Percentiles rank a stretch among this genome's conserved stretches.
phyloP scores from a whole-genome alignment of 805 yeast species.

The Saturnispora halmiae region DNA sequence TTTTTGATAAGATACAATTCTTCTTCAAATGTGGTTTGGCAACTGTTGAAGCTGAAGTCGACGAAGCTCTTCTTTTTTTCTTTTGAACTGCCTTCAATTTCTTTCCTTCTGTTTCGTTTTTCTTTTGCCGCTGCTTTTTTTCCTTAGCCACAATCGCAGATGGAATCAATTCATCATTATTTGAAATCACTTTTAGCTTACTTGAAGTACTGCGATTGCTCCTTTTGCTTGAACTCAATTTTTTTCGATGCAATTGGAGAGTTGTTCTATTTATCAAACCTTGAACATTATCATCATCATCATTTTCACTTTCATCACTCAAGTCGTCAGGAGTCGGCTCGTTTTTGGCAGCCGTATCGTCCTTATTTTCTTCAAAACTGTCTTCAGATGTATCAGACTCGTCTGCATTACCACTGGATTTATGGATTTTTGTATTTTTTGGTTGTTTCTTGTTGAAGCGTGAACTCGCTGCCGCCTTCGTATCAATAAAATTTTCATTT shows the following conservation, averaged over 20 bases:
- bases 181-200: slow-evolving; percentile 2
- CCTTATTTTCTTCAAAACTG: too few relatives aligned
- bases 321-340: slow-evolving; percentile 5
- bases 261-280: slow-evolving; percentile 6
- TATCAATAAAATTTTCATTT: neutral
- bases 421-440: neutral
- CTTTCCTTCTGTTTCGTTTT: neutral
- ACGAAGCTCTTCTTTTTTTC: slow-evolving; percentile 7
- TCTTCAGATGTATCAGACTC: too few relatives aligned
- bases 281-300: slow-evolving; percentile 1
- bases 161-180: slow-evolving; percentile 9
- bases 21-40: slow-evolving; percentile 3
- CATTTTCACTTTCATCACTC: slow-evolving; percentile 5
- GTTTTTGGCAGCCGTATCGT: too few relatives aligned
- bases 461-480: slow-evolving; percentile 3
- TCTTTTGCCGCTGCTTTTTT: neutral
- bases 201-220: slow-evolving; percentile 2
- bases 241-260: slow-evolving; percentile 5
- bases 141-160: slow-evolving; percentile 5
- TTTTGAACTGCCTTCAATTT: neutral
- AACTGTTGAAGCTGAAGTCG: neutral
- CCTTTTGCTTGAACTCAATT: neutral
- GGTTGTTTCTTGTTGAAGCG: neutral
- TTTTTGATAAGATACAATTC: slow-evolving; percentile 2
- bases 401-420: neutral